These are phyloP conservation scores for Dipteronia dyeriana DNA, from an alignment of 345 rosid species.

Conservation along the genomic window DNA sequence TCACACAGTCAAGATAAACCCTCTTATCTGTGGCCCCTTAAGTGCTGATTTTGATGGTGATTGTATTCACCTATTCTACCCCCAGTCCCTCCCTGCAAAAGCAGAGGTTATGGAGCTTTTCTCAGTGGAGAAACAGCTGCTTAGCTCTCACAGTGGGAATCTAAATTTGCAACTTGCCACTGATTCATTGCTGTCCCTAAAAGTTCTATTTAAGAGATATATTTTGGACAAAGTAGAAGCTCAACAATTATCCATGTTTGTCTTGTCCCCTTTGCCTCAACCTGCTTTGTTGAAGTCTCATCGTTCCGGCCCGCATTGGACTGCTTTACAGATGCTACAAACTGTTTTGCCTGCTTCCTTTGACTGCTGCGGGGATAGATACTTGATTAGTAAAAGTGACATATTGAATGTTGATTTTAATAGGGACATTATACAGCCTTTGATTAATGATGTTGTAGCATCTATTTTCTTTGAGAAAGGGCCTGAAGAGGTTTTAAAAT, in stretches of 20 bases:
- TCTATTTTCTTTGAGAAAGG: constrained; percentile 75
- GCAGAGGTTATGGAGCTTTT: constrained; percentile 95
- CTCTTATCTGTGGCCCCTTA: constrained; percentile 85
- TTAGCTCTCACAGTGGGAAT: constrained; percentile 88
- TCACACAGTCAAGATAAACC: constrained; percentile 92
- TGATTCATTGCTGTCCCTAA: constrained; percentile 75
- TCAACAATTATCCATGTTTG: constrained; percentile 79
- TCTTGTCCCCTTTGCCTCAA: constrained; percentile 55
- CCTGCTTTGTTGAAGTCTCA: constrained; percentile 65
- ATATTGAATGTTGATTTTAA: constrained; percentile 47
- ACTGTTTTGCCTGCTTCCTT: constrained; percentile 64
- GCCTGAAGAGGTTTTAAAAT: constrained; percentile 60
- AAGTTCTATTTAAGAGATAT: constrained; percentile 53
- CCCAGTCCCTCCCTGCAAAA: constrained; percentile 87
- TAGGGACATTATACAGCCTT: constrained; percentile 47
- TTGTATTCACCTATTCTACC: constrained; percentile 89
- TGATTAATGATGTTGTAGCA: constrained; percentile 62
- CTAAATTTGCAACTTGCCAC: constrained; percentile 73
- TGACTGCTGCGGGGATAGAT: constrained; percentile 58
- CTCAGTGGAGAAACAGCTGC: constrained; percentile 87
- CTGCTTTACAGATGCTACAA: constrained; percentile 74
- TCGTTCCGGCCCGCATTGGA: constrained; percentile 54
- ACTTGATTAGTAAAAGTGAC: constrained; percentile 59
- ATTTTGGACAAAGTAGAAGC: constrained; percentile 54
- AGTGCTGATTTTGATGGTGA: constrained; percentile 99